Base-by-base conservation (phyloP, 1,139 yeast genomes). In the Lodderomyces jiufengensis region DNA sequence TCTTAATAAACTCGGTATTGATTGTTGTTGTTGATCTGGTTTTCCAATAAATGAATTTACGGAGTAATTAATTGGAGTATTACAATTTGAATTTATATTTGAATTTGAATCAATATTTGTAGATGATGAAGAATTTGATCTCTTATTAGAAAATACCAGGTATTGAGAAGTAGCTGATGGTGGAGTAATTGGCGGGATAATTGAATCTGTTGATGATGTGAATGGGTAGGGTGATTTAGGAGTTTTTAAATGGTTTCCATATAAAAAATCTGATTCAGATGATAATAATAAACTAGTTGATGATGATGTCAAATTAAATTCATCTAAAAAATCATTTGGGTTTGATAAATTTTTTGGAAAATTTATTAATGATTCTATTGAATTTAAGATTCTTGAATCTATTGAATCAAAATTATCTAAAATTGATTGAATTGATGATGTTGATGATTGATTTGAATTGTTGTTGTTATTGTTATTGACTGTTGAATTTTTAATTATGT, bases 131-230 rank as follows among this genome's bases (percentile, higher is more conserved):
- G 20, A 18, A 25, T 42, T 41, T 39, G 46, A 33, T 40, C 60
- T 52, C 43, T 54, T 53, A 41, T 54, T 57, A 10, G 70, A 65
- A 41, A 66, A 66, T 9, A 66, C 59, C 21, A 68, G 63, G 38
- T 62, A 57, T 47, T 63, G 70, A 3, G 71, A 64, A 12, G 66
- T 60, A 14, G 70, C 71, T 31, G 67, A 63, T 21, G 72, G 72
- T 15, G 72, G 72, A 2, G 72, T 66, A 14, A 58, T 52, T 8
- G 72, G 72, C 14, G 57, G 54, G 54, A 40, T 46, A 46, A 32
- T 38, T 13, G 37, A 23, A 33, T 44, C 42, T 9, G 41, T 55
- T 11, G 36, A 45, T 59, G 24, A 61, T 65, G 4, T 40, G 36
- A 15, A 42, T 38, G 33, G 44, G 59, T 26, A 64, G 59, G 23